phyloP scores from a whole-genome alignment of 2,329 filamentous ascomycete genomes.

The Proliferodiscus dingleyae region DNA sequence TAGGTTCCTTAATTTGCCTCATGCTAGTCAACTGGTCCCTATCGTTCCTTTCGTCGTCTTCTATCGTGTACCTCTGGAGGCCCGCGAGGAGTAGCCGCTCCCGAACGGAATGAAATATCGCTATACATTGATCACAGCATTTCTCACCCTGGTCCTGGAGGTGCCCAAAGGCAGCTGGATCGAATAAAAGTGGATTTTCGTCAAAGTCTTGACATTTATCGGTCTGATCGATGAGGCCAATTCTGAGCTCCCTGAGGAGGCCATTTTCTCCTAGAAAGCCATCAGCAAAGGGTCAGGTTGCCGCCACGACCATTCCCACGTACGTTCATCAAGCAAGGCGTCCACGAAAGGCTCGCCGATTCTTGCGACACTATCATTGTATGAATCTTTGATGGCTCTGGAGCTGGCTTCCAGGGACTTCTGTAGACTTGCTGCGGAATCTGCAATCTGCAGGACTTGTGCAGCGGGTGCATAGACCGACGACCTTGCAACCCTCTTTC shows the following conservation, averaged over 20 bases:
- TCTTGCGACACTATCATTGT: constrained; percentile 17
- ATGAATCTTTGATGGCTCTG: constrained; percentile 23
- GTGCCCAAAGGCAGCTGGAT: constrained; percentile 17
- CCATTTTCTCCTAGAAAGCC: constrained; percentile 17
- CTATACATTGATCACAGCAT: constrained; percentile 22
- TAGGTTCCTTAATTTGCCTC: constrained; percentile 2
- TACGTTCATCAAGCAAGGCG: constrained; percentile 25
- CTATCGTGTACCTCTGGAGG: constrained; percentile 32
- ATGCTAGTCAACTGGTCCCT: constrained; percentile 12
- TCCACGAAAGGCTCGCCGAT: constrained; percentile 23
- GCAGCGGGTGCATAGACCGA: constrained; percentile 17
- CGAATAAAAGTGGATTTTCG: constrained; percentile 25
- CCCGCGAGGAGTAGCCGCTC: constrained; percentile 12
- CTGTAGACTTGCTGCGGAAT: constrained; percentile 21
- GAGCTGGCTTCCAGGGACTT: constrained; percentile 19
- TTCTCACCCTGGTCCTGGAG: constrained; percentile 22
- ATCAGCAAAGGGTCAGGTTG: constrained; percentile 4
- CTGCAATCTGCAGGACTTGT: constrained; percentile 25
- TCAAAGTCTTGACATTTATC: constrained; percentile 26
- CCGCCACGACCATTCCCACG: constrained; percentile 7
- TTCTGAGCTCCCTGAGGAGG: constrained; percentile 25
- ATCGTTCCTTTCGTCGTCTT: constrained; percentile 9
- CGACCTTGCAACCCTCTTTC: constrained; percentile 19
- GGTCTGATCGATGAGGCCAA: constrained; percentile 26
- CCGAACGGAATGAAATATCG: constrained; percentile 22